These are phyloP conservation scores for Yamadazyma mexicana DNA, from an alignment of 1,139 yeast species.

Conservation along the genomic window DNA sequence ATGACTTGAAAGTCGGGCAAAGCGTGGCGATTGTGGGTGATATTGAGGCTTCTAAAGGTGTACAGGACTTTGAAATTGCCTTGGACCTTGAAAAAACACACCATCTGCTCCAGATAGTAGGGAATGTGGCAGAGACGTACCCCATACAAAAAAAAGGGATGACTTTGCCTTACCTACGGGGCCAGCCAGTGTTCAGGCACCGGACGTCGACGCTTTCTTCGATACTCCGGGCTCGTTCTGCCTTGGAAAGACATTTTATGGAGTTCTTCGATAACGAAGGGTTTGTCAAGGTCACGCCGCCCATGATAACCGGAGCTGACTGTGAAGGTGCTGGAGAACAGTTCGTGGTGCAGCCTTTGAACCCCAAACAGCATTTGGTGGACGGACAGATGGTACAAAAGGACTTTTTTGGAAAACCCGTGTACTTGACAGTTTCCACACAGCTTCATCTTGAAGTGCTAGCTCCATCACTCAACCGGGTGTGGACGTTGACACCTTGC, in stretches of 20 bases:
- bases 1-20: slow-evolving; percentile 43
- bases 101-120: slow-evolving; percentile 35
- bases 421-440: slow-evolving; percentile 84
- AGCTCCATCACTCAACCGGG: slow-evolving; percentile 72
- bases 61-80: slow-evolving; percentile 34
- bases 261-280: slow-evolving; percentile 53
- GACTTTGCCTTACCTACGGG: slow-evolving; percentile 63
- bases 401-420: slow-evolving; percentile 62
- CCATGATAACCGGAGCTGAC: slow-evolving; percentile 83
- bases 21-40: slow-evolving; percentile 35
- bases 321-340: slow-evolving; percentile 99
- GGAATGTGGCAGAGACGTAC: slow-evolving; percentile 60
- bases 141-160: slow-evolving; percentile 85
- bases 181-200: slow-evolving; percentile 75
- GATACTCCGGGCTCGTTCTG: slow-evolving; percentile 70
- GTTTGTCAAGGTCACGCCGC: slow-evolving; percentile 79
- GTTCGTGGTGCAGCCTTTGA: slow-evolving; percentile 51
- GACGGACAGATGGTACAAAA: slow-evolving; percentile 20
- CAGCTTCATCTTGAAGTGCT: slow-evolving; percentile 88
- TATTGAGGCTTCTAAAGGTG: slow-evolving; percentile 34
- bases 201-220: slow-evolving; percentile 66
- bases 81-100: slow-evolving; percentile 22
- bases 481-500: slow-evolving; percentile 89
- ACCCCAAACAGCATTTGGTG: slow-evolving; percentile 11
- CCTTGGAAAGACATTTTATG: slow-evolving; percentile 53